Percentiles rank a stretch among this genome's conserved stretches.
Conservation (phyloP, 2,329 filamentous ascomycete genomes). For the Neonectria hederae region DNA sequence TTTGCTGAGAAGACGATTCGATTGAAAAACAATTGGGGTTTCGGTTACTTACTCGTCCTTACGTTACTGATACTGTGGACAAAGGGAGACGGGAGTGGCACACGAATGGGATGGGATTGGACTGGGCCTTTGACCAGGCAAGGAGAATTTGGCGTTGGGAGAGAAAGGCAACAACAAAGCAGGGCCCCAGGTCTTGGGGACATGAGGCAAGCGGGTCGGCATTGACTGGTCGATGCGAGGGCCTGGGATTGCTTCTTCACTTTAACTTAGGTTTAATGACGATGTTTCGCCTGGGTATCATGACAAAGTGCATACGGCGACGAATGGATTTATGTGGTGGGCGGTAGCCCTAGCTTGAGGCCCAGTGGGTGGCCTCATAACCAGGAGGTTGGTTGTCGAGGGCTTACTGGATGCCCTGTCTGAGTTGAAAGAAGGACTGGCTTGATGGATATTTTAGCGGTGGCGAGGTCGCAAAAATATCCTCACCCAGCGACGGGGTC, state of each 20-base stretch:
- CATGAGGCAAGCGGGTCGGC: not conserved
- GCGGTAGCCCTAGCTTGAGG: not conserved
- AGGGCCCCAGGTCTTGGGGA: not conserved
- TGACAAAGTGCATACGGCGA: not conserved
- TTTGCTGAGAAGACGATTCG: not conserved
- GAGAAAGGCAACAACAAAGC: slow-evolving; percentile 9
- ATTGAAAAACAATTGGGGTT: not conserved
- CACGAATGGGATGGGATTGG: not conserved
- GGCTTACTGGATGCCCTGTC: not conserved
- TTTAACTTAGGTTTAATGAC: slow-evolving; percentile 18
- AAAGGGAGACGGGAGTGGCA: not conserved
- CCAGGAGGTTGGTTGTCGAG: not conserved
- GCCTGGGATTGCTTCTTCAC: not conserved
- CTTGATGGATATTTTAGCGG: not conserved
- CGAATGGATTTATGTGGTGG: not conserved
- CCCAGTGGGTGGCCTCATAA: slow-evolving; percentile 12
- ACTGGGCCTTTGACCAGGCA: slow-evolving; percentile 5
- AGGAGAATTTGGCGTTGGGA: slow-evolving; percentile 27
- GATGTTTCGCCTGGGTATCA: slow-evolving; percentile 17
- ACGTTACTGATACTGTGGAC: slow-evolving; percentile 2
- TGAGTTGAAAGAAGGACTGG: not conserved
- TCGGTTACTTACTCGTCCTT: slow-evolving; percentile 1
- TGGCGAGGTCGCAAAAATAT: slow-evolving; percentile 1
- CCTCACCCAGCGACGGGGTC: not conserved
- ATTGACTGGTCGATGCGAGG: slow-evolving; percentile 6